Base-by-base conservation (phyloP, 495 filamentous ascomycete genomes). In the Bacidia gigantensis region DNA sequence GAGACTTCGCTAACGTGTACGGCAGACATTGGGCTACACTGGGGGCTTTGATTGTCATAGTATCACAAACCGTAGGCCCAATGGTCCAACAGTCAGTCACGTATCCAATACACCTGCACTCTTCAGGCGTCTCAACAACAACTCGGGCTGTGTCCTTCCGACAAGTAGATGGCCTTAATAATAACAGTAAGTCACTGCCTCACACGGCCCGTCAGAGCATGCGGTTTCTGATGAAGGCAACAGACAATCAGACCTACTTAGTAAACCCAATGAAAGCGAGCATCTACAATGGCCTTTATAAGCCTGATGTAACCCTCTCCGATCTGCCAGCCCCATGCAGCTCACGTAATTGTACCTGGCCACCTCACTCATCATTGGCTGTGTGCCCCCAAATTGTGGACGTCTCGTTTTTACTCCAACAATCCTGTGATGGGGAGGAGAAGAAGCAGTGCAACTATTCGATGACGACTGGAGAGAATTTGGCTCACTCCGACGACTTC, bases 281-380 rank as follows among this genome's bases (percentile, higher is more conserved):
- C 41, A 22, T 44, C 41, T 44, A 20, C 41, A 44, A 44, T 44
- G 41, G 41, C 41, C 41, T 44, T 44, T 44, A 44, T 22, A 44
- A 44, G 3, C 41, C 41, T 22, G 23, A 44, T 44, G 14, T 22
- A 7, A 18, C 41, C 41, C 41, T 44, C 23, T 44, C 41, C 10
- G 41, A 44, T 14, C 2, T 44, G 10, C 2, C 41, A 20, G 41
- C 41, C 23, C 23, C 41, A 44, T 44, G 41, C 41, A 14, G 23
- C 3, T 44, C 41, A 9, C 18, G 41, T 1, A 44, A 44, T 22
- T 44, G 41, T 18, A 44, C 41, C 14, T 44, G 18, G 23, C 41
- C 41, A 3, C 18, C 23, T 10, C 41, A 44, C 2, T 14, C 7
- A 9, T 44, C 41, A 9, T 14, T 44, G 41, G n/a, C n/a, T n/a